These are phyloP conservation scores for Skeletonema grethae DNA, from an alignment of 108 stramenopile species.

Conservation along the genomic window DNA sequence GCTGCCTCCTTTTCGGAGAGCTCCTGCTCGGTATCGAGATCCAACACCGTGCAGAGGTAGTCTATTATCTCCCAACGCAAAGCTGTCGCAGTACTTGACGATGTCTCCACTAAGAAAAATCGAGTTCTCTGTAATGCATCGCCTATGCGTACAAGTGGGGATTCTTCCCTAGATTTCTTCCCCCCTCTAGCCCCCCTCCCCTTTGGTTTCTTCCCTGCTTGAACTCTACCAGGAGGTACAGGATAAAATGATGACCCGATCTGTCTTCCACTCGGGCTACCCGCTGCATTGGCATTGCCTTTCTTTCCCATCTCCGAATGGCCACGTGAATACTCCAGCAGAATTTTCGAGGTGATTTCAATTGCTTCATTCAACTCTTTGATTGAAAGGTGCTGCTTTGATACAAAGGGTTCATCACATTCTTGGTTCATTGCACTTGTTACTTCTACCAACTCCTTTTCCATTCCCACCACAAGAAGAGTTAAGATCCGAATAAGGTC, in stretches of 20 bases:
- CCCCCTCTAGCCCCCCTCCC: background rate
- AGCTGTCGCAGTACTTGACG: constrained; percentile 69
- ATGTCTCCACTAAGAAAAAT: constrained; percentile 77
- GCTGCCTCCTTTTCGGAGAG: constrained; percentile 78
- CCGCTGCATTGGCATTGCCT: background rate
- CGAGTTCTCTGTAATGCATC: constrained; percentile 82
- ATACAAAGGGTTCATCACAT: constrained; percentile 7
- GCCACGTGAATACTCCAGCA: constrained; percentile 69
- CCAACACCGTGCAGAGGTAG: constrained; percentile 78
- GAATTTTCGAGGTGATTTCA: constrained; percentile 77
- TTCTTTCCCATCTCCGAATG: constrained; percentile 42
- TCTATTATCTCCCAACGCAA: constrained; percentile 80
- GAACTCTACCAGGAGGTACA: constrained; percentile 36
- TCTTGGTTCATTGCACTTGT: constrained; percentile 10
- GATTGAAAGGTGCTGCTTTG: constrained; percentile 38
- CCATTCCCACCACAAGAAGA: constrained; percentile 75
- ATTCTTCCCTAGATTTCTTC: constrained; percentile 41
- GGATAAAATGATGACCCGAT: constrained; percentile 31
- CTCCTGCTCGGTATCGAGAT: constrained; percentile 83
- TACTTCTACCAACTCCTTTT: constrained; percentile 51
- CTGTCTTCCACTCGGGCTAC: background rate
- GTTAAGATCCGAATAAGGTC: constrained; percentile 77
- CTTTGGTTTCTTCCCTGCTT: constrained; percentile 17
- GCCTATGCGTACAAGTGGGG: constrained; percentile 64
- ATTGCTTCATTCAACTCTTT: constrained; percentile 78